phyloP scores from a whole-genome alignment of 208 protist species.

The Leishmania gerbilli region DNA sequence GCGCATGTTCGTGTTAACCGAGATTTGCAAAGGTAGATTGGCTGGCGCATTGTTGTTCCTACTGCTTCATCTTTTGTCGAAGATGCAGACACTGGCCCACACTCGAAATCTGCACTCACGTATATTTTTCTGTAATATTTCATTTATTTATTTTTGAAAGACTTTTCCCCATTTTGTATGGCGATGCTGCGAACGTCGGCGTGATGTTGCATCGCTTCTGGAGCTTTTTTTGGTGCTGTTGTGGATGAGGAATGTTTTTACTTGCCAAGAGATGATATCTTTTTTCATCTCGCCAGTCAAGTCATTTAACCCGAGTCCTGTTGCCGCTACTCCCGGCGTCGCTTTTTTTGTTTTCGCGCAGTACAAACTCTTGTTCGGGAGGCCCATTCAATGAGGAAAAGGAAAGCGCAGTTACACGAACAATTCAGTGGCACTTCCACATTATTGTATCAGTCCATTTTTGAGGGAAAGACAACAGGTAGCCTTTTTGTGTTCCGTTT shows the following conservation, averaged over 20 bases:
- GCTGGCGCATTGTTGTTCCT: conserved; percentile 13
- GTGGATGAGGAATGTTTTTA: not conserved
- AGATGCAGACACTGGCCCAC: not conserved
- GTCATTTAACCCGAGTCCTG: not conserved
- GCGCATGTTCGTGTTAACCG: conserved; percentile 83
- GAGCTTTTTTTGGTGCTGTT: not conserved
- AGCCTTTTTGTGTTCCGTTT: not conserved
- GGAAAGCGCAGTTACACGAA: not conserved
- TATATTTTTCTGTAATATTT: conserved; percentile 3
- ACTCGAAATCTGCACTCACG: not conserved
- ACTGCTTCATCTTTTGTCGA: not conserved
- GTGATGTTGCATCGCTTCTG: conserved; percentile 4
- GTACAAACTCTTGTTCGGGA: not conserved
- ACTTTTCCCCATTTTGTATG: not conserved
- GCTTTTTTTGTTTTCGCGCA: not conserved
- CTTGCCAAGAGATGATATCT: not conserved
- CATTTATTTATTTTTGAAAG: not conserved
- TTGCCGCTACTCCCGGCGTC: not conserved
- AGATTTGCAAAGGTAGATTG: conserved; percentile 50
- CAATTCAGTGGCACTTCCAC: not conserved
- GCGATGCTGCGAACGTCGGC: not conserved
- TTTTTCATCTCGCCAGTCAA: too few relatives aligned
- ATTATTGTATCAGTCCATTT: not conserved
- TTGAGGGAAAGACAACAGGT: not conserved
- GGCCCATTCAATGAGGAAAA: not conserved